phyloP scores from a whole-genome alignment of 2,329 filamentous ascomycete genomes.

The Talaromyces piceae region DNA sequence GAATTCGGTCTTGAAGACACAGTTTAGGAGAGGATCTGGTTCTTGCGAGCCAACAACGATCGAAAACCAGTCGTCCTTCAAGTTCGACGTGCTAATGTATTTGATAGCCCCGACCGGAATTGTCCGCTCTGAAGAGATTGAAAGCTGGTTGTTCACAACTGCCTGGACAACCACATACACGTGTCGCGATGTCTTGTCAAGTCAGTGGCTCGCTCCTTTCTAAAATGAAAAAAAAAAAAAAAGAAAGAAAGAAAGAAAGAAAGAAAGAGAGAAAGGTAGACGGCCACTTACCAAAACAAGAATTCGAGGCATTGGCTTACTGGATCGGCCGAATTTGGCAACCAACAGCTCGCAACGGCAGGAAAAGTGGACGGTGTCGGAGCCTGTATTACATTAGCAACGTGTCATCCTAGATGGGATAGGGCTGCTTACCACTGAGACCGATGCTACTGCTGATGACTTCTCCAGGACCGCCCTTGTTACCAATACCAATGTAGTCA shows the following conservation, averaged over 20 bases:
- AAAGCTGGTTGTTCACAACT: slow-evolving; percentile 70
- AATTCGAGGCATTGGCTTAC: slow-evolving; percentile 81
- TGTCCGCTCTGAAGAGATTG: slow-evolving; percentile 72
- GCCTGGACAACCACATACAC: slow-evolving; percentile 85
- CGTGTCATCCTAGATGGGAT: background rate
- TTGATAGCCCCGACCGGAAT: slow-evolving; percentile 84
- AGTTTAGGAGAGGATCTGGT: slow-evolving; percentile 86
- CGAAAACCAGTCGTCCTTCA: slow-evolving; percentile 95
- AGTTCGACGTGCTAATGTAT: slow-evolving; percentile 69
- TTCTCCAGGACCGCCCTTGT: slow-evolving; percentile 68
- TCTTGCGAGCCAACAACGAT: slow-evolving; percentile 88
- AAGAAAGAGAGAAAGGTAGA: too few species aligned
- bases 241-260: too few species aligned
- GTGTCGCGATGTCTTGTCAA: slow-evolving; percentile 60
- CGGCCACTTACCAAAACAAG: slow-evolving; percentile 63
- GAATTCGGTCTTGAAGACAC: slow-evolving; percentile 92
- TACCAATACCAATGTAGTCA: slow-evolving; percentile 87
- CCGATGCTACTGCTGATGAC: slow-evolving; percentile 69
- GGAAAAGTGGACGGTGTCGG: slow-evolving; percentile 76
- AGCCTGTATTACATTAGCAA: slow-evolving; percentile 19
- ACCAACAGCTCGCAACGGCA: slow-evolving; percentile 85
- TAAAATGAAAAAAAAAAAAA: too few species aligned
- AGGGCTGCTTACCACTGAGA: slow-evolving; percentile 50
- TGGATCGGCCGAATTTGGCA: slow-evolving; percentile 92
- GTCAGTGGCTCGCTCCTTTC: slow-evolving; percentile 16